phyloP scores from a whole-genome alignment of 257 asterid species.

The Solanum pennellii region DNA sequence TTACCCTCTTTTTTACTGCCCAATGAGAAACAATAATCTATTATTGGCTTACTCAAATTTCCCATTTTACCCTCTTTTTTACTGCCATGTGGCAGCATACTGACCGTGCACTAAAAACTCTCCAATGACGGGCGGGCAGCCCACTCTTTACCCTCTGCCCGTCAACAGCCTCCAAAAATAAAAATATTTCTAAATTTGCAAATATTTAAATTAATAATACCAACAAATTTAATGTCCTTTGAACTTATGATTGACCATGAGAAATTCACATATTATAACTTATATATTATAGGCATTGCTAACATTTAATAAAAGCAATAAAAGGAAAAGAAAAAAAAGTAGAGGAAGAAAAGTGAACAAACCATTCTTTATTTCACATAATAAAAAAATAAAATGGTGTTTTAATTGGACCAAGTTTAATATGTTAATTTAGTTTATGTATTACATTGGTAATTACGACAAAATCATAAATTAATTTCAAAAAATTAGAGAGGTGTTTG shows the following conservation, averaged over 20 bases:
- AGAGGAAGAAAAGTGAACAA: background rate
- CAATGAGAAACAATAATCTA: background rate
- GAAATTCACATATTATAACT: background rate
- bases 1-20: background rate
- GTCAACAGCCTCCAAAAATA: background rate
- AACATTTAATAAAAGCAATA: too few relatives aligned
- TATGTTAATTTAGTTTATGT: background rate
- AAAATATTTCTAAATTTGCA: too few relatives aligned
- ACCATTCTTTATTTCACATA: background rate
- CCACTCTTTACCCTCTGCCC: background rate
- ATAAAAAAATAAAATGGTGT: too few relatives aligned
- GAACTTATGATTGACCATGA: background rate
- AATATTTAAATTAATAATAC: too few relatives aligned
- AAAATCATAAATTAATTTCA: background rate
- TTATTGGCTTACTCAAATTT: background rate
- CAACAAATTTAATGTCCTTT: too few relatives aligned
- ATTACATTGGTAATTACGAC: background rate
- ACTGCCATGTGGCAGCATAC: conserved; percentile 1
- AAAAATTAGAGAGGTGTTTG: too few relatives aligned
- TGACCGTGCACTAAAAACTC: background rate
- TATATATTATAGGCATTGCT: too few relatives aligned
- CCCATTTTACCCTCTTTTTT: background rate
- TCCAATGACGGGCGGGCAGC: background rate
- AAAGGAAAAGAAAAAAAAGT: too few relatives aligned
- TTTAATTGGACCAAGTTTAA: background rate